Percentiles rank a stretch among this genome's conserved stretches.
Conservation (phyloP, 2,329 filamentous ascomycete species). For the Aspergillus thermomutatus region DNA sequence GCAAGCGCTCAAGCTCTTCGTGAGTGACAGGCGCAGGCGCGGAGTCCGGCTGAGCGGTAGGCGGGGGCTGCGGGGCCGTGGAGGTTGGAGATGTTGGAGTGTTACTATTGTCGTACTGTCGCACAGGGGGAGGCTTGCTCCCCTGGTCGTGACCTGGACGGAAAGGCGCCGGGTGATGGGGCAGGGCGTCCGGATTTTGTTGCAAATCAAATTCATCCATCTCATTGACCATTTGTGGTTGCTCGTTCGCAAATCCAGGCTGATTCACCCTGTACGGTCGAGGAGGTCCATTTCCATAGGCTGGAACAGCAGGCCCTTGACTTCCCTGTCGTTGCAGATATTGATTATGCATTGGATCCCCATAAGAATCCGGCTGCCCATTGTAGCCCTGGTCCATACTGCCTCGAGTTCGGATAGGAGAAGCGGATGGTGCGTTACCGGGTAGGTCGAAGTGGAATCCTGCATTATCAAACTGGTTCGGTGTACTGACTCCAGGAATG, state of each 20-base stretch:
- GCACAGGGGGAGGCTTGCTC: constrained; percentile 49
- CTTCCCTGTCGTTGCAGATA: constrained; percentile 13
- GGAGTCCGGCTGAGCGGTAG: constrained; percentile 11
- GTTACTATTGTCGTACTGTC: constrained; percentile 47
- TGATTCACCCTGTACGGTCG: constrained; percentile 21
- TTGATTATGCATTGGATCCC: constrained; percentile 14
- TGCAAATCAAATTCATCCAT: constrained; percentile 19
- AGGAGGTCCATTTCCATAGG: constrained; percentile 17
- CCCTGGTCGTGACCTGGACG: constrained; percentile 48
- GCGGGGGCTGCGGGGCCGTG: constrained; percentile 22
- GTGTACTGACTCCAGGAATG: constrained; percentile 26
- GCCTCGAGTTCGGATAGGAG: constrained; percentile 11
- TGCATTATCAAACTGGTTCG: constrained; percentile 44
- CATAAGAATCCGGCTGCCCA: constrained; percentile 18
- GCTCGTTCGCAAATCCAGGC: constrained; percentile 17
- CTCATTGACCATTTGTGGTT: constrained; percentile 10
- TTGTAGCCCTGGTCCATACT: constrained; percentile 19
- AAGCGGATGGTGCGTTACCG: constrained; percentile 13
- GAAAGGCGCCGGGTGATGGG: constrained; percentile 54
- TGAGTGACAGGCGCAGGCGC: constrained; percentile 62
- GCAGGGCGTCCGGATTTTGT: constrained; percentile 54
- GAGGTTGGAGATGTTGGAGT: constrained; percentile 32
- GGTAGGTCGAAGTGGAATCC: constrained; percentile 73
- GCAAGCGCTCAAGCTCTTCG: constrained; percentile 73
- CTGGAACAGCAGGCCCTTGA: constrained; percentile 9